Conservation (phyloP, 2,329 filamentous ascomycete species). For the Phialemonium atrogriseum region DNA sequence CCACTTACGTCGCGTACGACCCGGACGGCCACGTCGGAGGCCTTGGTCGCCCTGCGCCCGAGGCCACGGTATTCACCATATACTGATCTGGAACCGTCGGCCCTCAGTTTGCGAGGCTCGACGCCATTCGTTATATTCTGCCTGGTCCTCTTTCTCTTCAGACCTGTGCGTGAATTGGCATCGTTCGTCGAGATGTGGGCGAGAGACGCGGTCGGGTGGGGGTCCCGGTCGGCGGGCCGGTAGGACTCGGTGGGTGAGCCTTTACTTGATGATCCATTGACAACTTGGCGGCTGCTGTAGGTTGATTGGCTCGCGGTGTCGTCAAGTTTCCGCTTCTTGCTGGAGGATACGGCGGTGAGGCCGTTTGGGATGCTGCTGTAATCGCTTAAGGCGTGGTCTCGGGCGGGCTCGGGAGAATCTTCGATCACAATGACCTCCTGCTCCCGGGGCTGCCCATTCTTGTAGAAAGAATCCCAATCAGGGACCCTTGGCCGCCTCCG, state of each 20-base stretch:
- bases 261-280: background rate
- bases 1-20: constrained; percentile 55
- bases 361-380: constrained; percentile 21
- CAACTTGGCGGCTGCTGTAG: background rate
- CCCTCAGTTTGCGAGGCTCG: constrained; percentile 56
- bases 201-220: constrained; percentile 36
- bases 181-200: constrained; percentile 45
- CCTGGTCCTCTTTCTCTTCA: constrained; percentile 80
- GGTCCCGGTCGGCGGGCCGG: constrained; percentile 1
- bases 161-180: constrained; percentile 57
- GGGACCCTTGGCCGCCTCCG: constrained; percentile 53
- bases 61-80: constrained; percentile 78
- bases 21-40: constrained; percentile 63
- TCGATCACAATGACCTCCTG: constrained; percentile 82
- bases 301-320: constrained; percentile 1
- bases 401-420: constrained; percentile 56
- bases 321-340: constrained; percentile 25
- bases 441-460: constrained; percentile 59
- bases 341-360: constrained; percentile 19
- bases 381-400: background rate
- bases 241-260: background rate
- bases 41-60: constrained; percentile 81
- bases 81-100: constrained; percentile 61
- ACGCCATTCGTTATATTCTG: constrained; percentile 78
- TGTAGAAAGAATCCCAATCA: constrained; percentile 75